A percentile compares a stretch with the other conserved stretches of the same genome.
These are phyloP conservation scores for Cucumis cinereus DNA, from an alignment of 306 rosid species.

Conservation along the genomic window DNA sequence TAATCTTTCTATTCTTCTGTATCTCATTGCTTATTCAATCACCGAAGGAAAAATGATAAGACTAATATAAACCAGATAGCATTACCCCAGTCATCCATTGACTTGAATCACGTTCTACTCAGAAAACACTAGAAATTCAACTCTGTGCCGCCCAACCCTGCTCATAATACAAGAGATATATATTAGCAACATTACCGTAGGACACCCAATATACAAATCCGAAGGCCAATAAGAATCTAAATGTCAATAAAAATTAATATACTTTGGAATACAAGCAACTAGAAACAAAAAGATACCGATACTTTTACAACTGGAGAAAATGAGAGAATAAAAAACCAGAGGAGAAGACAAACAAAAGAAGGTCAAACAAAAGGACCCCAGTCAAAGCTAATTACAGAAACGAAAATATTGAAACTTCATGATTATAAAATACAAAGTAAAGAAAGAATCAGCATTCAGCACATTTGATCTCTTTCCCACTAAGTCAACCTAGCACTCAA, in stretches of 20 bases:
- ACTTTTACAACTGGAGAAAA: not conserved
- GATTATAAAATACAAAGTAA: not conserved
- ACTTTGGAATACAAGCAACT: not conserved
- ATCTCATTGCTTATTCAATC: not conserved
- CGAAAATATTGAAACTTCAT: not conserved
- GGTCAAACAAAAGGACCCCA: not conserved
- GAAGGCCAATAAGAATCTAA: not conserved
- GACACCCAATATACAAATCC: not conserved
- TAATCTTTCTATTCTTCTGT: not conserved
- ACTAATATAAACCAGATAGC: not conserved
- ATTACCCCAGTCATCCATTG: slow-evolving; percentile 13
- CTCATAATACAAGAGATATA: not conserved
- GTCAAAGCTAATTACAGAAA: not conserved
- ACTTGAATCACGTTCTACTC: not conserved
- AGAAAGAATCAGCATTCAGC: not conserved
- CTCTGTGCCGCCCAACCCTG: not conserved
- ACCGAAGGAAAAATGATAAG: not conserved
- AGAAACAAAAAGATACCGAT: not conserved
- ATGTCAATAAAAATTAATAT: too few relatives aligned
- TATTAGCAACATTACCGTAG: not conserved
- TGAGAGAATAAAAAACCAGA: not conserved
- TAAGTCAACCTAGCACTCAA: not conserved
- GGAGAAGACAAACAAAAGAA: not conserved
- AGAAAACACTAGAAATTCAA: not conserved
- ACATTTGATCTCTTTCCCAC: not conserved